Evolutionary conservation across 148 eudicot species (phyloP), one percentile per base, ranked within the genome.

Genomic region (Cornus florida): DNA sequence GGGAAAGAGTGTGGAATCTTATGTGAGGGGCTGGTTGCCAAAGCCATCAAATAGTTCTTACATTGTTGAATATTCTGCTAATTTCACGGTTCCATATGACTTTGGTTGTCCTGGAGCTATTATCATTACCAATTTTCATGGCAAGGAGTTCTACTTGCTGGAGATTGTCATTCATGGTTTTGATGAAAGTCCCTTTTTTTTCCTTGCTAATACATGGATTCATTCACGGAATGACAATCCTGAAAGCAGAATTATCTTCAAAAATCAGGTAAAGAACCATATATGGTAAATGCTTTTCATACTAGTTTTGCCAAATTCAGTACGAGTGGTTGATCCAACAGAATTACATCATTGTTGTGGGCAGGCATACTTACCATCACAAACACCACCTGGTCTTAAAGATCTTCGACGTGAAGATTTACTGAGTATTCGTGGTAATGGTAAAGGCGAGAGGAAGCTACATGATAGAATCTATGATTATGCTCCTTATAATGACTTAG

Each of bases 381-480:
- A 93, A 84, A 96, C 99, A 66, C 99, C 99, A 74, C 81, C 90
- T 70, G 99, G 98, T 24, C 81, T 96, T 75, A 92, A 90, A 83
- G 91, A 90, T 87, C 89, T 96, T 41, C 88, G 98, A 46, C 87
- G 81, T 39, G 91, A 91, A 82, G 99, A 94, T 74, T 82, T 97
- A 79, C 80, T 81, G 46, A 84, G 93, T 72, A 77, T 92, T 70
- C 92, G 94, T 43, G 97, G 99, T 6, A 83, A 90, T 82, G 94
- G 97, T 67, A 87, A 85, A 79, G 99, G 97, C 2, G 94, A 90
- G 84, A 87, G 98, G 67, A 87, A 94, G 81, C 67, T 84, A 62
- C 93, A 91, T 77, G 97, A 94, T 50, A 91, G 97, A 82, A 71
- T 97, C 72, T 97, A 90, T 48, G 99, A 97, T 82, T 97, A 94